A percentile compares a stretch with the other conserved stretches of the same genome.
These are phyloP conservation scores for Termitomyces sp. DNA, from an alignment of 768 basidiomycete species.

Conservation along the genomic window DNA sequence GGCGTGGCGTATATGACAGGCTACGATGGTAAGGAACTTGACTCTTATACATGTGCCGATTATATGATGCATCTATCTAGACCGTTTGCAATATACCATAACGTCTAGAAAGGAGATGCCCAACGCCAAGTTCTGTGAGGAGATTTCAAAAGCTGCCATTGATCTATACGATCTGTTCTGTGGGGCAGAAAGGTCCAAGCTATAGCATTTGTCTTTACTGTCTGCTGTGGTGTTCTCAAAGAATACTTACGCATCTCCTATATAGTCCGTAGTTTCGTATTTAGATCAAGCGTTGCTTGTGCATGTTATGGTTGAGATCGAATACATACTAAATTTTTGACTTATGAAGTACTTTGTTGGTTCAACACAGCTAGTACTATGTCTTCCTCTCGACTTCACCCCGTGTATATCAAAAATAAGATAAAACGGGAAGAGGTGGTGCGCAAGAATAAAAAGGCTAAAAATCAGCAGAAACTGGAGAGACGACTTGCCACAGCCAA, in stretches of 20 bases:
- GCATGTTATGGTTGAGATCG: neutral
- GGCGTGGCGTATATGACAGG: constrained; percentile 96
- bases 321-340: neutral
- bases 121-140: constrained; percentile 65
- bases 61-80: constrained; percentile 25
- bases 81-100: constrained; percentile 80
- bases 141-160: constrained; percentile 53
- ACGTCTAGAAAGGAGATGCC: constrained; percentile 85
- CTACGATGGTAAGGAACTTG: constrained; percentile 49
- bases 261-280: neutral
- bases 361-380: constrained; percentile 24
- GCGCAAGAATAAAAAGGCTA: constrained; percentile 69
- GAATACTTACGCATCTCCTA: neutral
- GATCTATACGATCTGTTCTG: constrained; percentile 65
- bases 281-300: constrained; percentile 4
- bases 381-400: constrained; percentile 52
- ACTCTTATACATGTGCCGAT: neutral
- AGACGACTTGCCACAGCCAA: constrained; percentile 74
- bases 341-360: too few relatives aligned
- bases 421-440: constrained; percentile 77
- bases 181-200: constrained; percentile 24
- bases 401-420: constrained; percentile 80
- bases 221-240: neutral
- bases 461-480: constrained; percentile 76
- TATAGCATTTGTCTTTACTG: constrained; percentile 9